A percentile compares a stretch with the other conserved stretches of the same genome.
Evolutionary conservation across 306 rosid genomes (phyloP).

Genomic region (Alnus rubra): DNA sequence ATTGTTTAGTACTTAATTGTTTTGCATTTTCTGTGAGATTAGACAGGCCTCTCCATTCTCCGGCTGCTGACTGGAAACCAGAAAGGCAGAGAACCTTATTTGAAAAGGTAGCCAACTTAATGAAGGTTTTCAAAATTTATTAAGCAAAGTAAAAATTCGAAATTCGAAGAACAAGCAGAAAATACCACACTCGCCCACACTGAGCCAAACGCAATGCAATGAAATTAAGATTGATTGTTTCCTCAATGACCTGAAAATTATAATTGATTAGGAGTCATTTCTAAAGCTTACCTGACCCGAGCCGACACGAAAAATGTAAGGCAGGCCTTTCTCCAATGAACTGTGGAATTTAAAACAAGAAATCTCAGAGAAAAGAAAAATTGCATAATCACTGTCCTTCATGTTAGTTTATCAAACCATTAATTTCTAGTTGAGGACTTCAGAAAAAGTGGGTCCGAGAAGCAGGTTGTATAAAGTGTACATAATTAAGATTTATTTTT

Average conservation of each 20-base stretch:
- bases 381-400: not conserved
- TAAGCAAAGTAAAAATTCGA: not conserved
- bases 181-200: not conserved
- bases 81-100: not conserved
- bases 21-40: not conserved
- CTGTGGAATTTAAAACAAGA: slow-evolving; percentile 42
- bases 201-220: not conserved
- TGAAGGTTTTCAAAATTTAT: not conserved
- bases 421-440: not conserved
- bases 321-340: slow-evolving; percentile 88
- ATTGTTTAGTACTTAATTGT: not conserved
- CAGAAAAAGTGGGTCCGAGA: not conserved
- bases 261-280: slow-evolving; percentile 7
- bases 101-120: not conserved
- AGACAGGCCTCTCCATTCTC: not conserved
- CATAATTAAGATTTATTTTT: not conserved
- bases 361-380: not conserved
- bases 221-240: not conserved
- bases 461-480: not conserved
- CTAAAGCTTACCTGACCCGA: slow-evolving; percentile 72
- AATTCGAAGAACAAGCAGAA: not conserved
- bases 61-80: not conserved
- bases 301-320: slow-evolving; percentile 82
- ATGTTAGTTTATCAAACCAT: not conserved
- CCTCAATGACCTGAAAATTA: not conserved